A percentile compares a stretch with the other conserved stretches of the same genome.
These are phyloP conservation scores for Nicotiana knightiana DNA, from an alignment of 257 asterid genomes.

Conservation along the genomic window DNA sequence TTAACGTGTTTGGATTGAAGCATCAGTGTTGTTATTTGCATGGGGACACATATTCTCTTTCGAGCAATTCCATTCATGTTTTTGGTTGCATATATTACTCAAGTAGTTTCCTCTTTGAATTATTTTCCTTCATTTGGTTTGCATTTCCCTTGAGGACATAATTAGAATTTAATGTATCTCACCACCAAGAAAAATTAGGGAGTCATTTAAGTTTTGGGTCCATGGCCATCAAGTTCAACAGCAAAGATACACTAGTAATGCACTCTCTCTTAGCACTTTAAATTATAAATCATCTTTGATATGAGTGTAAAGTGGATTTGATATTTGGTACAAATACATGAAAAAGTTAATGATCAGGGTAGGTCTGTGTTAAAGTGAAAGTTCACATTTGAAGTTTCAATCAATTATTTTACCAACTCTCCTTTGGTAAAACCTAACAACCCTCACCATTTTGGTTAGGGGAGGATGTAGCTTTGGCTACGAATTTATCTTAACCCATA, in stretches of 20 bases:
- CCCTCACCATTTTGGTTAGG: neutral
- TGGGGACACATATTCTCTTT: neutral
- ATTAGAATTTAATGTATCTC: neutral
- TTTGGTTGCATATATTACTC: neutral
- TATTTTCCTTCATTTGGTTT: neutral
- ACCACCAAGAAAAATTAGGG: neutral
- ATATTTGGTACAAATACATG: neutral
- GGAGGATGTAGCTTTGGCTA: too few relatives aligned
- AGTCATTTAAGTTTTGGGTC: neutral
- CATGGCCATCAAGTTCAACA: neutral
- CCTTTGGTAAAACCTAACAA: neutral
- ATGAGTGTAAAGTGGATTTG: neutral
- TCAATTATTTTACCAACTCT: neutral
- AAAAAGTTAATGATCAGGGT: neutral
- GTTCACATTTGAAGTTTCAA: neutral
- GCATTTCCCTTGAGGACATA: neutral
- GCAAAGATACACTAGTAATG: neutral
- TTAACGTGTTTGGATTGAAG: neutral
- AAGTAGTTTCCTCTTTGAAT: neutral
- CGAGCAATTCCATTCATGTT: neutral
- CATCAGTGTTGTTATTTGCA: neutral
- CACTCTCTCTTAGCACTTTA: neutral
- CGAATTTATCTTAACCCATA: too few relatives aligned
- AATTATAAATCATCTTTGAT: neutral
- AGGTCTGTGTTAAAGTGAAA: neutral